phyloP scores from a whole-genome alignment of 371 early-diverging fungal genomes.

The Rhizopus stolonifer region DNA sequence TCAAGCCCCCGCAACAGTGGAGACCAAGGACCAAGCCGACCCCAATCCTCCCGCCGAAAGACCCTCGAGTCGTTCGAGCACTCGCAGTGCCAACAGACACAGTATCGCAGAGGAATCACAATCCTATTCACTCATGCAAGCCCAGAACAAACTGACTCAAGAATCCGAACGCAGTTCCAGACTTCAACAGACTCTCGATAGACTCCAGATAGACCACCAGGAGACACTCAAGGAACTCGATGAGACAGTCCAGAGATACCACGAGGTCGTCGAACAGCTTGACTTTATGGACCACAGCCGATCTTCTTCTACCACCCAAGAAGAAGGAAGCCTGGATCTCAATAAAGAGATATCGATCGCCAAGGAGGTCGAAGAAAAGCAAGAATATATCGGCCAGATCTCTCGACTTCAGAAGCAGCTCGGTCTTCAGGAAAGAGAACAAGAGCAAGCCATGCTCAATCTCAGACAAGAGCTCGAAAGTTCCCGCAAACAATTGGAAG shows the following conservation, averaged over 20 bases:
- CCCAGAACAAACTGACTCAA: constrained; percentile 12
- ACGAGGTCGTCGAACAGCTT: constrained; percentile 22
- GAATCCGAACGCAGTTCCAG: constrained; percentile 16
- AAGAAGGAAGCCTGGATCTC: constrained; percentile 11
- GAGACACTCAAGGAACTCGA: constrained; percentile 28
- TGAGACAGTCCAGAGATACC: constrained; percentile 22
- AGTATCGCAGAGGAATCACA: too few relatives aligned
- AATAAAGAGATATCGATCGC: constrained; percentile 44
- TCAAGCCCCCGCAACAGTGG: background rate
- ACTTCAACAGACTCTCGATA: constrained; percentile 15
- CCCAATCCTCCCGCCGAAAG: background rate
- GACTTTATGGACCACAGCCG: constrained; percentile 16
- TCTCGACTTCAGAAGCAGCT: constrained; percentile 12
- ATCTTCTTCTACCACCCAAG: constrained; percentile 5
- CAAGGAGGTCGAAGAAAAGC: constrained; percentile 25
- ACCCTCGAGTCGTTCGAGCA: background rate
- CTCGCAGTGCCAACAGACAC: too few relatives aligned
- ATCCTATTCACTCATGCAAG: constrained; percentile 13
- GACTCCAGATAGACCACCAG: constrained; percentile 15
- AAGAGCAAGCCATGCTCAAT: background rate
- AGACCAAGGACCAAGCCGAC: too few relatives aligned
- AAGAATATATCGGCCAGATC: constrained; percentile 17
- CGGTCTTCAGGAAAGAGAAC: constrained; percentile 3
- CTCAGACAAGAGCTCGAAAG: constrained; percentile 7
- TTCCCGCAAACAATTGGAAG: background rate